Conservation (phyloP, 441 rosid genomes). For the Sinapis alba region DNA sequence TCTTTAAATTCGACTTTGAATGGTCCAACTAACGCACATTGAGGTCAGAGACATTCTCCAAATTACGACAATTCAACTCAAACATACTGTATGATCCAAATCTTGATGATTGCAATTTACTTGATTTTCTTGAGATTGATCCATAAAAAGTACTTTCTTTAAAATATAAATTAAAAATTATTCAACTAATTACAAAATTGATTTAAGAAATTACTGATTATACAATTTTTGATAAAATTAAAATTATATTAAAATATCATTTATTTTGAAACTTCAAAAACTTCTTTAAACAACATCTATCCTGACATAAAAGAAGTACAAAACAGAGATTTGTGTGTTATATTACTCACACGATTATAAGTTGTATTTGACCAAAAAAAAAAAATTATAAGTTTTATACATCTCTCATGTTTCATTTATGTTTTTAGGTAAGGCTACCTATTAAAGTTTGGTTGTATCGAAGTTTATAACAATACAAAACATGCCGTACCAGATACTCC, state of each 20-base stretch:
- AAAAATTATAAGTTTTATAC: not conserved
- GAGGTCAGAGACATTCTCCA: not conserved
- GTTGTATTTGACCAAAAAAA: no score
- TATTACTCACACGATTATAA: not conserved
- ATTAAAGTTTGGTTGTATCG: not conserved
- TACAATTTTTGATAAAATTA: no score
- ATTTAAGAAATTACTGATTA: no score
- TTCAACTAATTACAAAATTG: no score
- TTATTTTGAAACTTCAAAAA: no score
- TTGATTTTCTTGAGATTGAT: not conserved
- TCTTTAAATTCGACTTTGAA: conserved; percentile 37
- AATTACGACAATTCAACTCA: not conserved
- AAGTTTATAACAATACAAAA: not conserved
- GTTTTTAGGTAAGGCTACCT: not conserved
- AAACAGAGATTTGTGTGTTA: not conserved
- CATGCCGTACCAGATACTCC: not conserved
- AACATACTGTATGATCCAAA: not conserved
- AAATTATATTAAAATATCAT: no score
- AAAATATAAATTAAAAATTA: no score
- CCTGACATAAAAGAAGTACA: no score
- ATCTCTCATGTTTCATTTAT: not conserved
- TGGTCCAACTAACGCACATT: conserved; percentile 44
- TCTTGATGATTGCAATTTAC: not conserved
- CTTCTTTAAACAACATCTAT: no score
- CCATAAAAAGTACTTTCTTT: no score